phyloP scores from a whole-genome alignment of 148 eudicot species.

The Amaranthus palmeri region DNA sequence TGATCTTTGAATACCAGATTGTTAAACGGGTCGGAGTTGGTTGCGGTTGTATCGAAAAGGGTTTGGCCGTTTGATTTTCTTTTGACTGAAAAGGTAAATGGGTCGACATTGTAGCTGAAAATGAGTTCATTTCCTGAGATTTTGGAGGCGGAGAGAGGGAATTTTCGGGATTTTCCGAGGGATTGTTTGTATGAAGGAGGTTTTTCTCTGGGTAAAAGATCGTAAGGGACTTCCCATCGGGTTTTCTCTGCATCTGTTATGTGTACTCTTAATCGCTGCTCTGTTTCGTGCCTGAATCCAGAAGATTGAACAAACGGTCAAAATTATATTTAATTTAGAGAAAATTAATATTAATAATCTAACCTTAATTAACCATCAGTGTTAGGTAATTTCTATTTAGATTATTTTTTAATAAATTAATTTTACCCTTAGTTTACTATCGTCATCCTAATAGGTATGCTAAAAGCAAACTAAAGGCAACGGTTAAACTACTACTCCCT shows the following conservation, averaged over 20 bases:
- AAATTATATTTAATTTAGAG: not conserved
- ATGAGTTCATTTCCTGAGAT: slow-evolving; percentile 47
- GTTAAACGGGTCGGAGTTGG: slow-evolving; percentile 42
- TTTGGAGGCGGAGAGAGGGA: slow-evolving; percentile 42
- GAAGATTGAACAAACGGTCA: not conserved
- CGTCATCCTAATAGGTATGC: no score
- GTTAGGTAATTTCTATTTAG: no score
- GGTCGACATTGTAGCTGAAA: slow-evolving; percentile 60
- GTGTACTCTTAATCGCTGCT: slow-evolving; percentile 64
- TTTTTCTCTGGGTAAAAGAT: slow-evolving; percentile 64
- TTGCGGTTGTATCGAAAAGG: slow-evolving; percentile 60
- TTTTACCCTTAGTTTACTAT: no score
- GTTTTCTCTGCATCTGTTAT: slow-evolving; percentile 75
- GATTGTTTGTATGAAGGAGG: slow-evolving; percentile 49
- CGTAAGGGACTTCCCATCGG: slow-evolving; percentile 94
- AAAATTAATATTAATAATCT: no score
- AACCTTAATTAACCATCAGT: no score
- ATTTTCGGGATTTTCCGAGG: slow-evolving; percentile 33
- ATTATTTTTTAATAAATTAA: no score
- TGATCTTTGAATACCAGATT: slow-evolving; percentile 77
- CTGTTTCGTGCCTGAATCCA: slow-evolving; percentile 74
- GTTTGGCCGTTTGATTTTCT: slow-evolving; percentile 66
- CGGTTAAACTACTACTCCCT: no score
- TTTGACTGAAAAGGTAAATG: slow-evolving; percentile 66
- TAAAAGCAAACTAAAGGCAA: no score